Evolutionary conservation across 345 rosid species (phyloP), one percentile per base, ranked within the genome.

Genomic region (Linum tenue): DNA sequence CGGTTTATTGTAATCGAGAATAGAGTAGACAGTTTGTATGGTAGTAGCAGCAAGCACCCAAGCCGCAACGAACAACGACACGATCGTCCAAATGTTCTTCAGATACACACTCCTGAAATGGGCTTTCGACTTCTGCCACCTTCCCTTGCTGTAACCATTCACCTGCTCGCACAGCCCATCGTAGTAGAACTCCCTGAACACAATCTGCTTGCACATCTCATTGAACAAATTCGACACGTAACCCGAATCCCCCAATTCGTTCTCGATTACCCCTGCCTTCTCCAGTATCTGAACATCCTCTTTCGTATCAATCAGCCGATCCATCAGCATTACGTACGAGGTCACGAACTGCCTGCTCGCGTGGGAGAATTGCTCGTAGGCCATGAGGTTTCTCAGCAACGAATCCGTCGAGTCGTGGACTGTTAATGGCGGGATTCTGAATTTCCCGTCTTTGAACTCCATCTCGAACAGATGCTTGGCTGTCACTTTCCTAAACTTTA

Each of bases 271-370:
- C 60, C 60, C 60, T 56, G 16, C 35, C 7, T 31, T 2, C 60
- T 56, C 60, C 60, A 56, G 60, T 56, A 56, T 16, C 37, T 56
- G 36, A 5, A 56, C 60, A 56, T 56, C 60, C 37, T 16, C 60
- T 8, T 56, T 56, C 10, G 60, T 56, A 9, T 56, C 37, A n/a
- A 56, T 35, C 60, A 56, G 60, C 37, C 35, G 11, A 5, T 56
- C 60, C 60, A 56, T 56, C 36, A 56, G 60, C 60, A 56, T 16
- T 31, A 56, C 60, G 37, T 56, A 56, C 36, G 60, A 56, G 1
- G 35, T 16, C 35, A 56, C 3, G 60, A 14, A 56, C 60, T 56
- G 53, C 14, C 53, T 15, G 53, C 53, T 48, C 11, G 14, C 53
- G 53, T 48, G 53, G 14, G 53, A 48, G 53, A 48, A 48, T 2